Conservation (phyloP, 177 flowering plant genomes). For the Vitis hybrid region DNA sequence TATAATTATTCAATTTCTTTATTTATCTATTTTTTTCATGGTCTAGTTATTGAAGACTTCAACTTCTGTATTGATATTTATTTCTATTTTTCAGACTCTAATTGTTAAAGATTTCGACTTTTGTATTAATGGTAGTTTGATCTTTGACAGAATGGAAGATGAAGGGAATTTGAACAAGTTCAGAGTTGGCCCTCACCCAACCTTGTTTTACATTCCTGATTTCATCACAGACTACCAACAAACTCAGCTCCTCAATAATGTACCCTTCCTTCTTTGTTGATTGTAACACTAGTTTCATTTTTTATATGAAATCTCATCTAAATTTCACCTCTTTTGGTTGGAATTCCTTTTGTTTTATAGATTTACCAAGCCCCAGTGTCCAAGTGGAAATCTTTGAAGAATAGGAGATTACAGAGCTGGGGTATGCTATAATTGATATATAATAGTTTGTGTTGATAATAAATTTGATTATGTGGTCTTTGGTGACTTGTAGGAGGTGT, state of each 20-base stretch:
- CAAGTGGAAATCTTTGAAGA: conserved; percentile 87
- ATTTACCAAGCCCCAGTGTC: conserved; percentile 60
- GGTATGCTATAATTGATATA: conserved; percentile 36
- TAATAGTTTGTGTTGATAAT: background rate
- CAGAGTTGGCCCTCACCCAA: conserved; percentile 61
- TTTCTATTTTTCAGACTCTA: too few species aligned
- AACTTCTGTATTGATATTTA: too few species aligned
- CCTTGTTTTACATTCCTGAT: conserved; percentile 63
- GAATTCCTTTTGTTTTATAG: conserved; percentile 28
- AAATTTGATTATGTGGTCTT: conserved; percentile 7
- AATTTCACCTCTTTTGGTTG: background rate
- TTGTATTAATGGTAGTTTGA: too few species aligned
- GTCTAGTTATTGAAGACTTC: too few species aligned
- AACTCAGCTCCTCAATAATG: conserved; percentile 51
- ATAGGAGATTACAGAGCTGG: conserved; percentile 91
- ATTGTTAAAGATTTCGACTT: too few species aligned
- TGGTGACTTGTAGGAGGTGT: conserved; percentile 64
- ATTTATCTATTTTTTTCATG: too few species aligned
- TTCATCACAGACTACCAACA: conserved; percentile 61
- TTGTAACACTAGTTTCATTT: background rate
- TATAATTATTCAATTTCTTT: too few species aligned
- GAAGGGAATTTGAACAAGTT: conserved; percentile 19
- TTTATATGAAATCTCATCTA: background rate
- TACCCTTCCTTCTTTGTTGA: conserved; percentile 9
- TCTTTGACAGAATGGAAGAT: conserved; percentile 23